A percentile compares a stretch with the other conserved stretches of the same genome.
phyloP scores from a whole-genome alignment of 2,329 filamentous ascomycete species.

The Chalaropsis thielavioides region DNA sequence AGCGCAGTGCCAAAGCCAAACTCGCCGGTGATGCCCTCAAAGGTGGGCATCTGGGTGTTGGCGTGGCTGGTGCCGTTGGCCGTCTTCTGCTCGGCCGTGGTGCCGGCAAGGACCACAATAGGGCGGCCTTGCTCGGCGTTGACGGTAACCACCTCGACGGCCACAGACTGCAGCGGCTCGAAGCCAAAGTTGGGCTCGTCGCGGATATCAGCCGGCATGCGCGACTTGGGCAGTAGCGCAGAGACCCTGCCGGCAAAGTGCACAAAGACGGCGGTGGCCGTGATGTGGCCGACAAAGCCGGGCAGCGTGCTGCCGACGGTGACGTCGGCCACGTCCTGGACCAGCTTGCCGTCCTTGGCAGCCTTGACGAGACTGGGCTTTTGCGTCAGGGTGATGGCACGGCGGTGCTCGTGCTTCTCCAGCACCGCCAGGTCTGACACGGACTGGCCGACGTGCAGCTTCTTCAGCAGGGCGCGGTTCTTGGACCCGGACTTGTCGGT shows the following conservation, averaged over 20 bases:
- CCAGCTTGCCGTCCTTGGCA: constrained; percentile 53
- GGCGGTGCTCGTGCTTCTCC: constrained; percentile 67
- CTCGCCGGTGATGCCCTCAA: constrained; percentile 43
- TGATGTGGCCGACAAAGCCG: constrained; percentile 78
- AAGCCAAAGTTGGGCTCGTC: constrained; percentile 63
- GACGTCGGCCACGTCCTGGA: constrained; percentile 58
- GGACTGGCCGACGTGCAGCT: constrained; percentile 70
- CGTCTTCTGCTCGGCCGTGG: constrained; percentile 31
- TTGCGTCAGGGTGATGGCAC: constrained; percentile 61
- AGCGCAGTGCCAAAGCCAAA: constrained; percentile 57
- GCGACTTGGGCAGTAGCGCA: constrained; percentile 65
- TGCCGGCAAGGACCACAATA: constrained; percentile 34
- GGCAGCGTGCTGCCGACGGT: constrained; percentile 52
- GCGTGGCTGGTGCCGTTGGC: constrained; percentile 21
- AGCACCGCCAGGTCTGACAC: constrained; percentile 71
- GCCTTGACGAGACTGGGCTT: constrained; percentile 73
- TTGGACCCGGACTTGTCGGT: constrained; percentile 74
- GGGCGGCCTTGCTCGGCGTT: constrained; percentile 59
- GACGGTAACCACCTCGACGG: constrained; percentile 55
- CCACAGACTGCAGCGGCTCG: constrained; percentile 59
- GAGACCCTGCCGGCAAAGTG: constrained; percentile 67
- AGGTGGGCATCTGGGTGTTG: constrained; percentile 20
- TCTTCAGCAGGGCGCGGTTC: constrained; percentile 60
- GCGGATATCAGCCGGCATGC: constrained; percentile 57
- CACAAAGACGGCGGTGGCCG: constrained; percentile 68